phyloP scores from a whole-genome alignment of 352 stramenopile genomes.

The Globisporangium sylvaticum region DNA sequence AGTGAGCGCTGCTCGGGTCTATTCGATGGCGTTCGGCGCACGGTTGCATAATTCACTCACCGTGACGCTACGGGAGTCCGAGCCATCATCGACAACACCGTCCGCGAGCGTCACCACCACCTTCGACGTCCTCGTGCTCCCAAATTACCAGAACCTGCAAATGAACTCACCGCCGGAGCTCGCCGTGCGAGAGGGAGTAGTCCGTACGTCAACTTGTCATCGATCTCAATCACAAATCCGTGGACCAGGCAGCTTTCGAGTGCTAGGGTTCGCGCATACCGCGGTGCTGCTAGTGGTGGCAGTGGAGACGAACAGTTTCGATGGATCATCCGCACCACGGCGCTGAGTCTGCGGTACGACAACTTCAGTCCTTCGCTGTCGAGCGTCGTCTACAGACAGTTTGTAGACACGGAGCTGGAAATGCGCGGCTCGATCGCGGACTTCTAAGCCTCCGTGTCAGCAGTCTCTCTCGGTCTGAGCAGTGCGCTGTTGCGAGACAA shows the following conservation, averaged over 20 bases:
- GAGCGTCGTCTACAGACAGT: conserved; percentile 9
- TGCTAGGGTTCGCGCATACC: neutral
- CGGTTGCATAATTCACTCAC: conserved; percentile 5
- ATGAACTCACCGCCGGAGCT: neutral
- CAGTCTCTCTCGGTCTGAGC: conserved; percentile 4
- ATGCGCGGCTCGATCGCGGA: conserved; percentile 12
- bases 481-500: conserved; percentile 6
- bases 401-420: neutral
- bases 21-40: conserved; percentile 11
- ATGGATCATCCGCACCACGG: conserved; percentile 10
- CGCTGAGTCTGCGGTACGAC: conserved; percentile 10
- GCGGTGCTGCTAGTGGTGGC: neutral
- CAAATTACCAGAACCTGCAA: conserved; percentile 10
- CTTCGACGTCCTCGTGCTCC: conserved; percentile 10
- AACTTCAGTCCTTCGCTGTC: neutral
- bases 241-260: conserved; percentile 4
- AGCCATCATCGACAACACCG: neutral
- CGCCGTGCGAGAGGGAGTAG: conserved; percentile 2
- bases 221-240: neutral
- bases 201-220: neutral
- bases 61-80: neutral
- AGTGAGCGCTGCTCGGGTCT: neutral
- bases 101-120: neutral
- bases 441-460: conserved; percentile 7
- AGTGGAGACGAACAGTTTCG: conserved; percentile 7